A percentile compares a stretch with the other conserved stretches of the same genome.
phyloP scores from a whole-genome alignment of 2,329 filamentous ascomycete species.

The Cryoendolithus antarcticus region DNA sequence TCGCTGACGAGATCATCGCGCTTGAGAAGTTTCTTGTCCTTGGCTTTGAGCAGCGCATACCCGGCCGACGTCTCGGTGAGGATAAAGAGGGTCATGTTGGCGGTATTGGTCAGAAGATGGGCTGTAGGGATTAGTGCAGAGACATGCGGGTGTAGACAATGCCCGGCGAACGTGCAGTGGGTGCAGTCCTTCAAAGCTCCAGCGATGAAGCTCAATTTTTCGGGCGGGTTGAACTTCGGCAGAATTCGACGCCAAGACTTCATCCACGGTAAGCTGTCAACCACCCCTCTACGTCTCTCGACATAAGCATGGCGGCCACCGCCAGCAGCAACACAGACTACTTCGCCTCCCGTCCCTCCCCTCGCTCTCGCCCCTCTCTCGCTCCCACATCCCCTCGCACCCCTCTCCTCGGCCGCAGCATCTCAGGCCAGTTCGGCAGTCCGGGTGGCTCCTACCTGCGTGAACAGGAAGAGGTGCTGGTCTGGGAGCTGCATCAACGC shows the following conservation, averaged over 20 bases:
- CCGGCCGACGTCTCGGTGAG: constrained; percentile 90
- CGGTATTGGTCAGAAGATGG: not conserved
- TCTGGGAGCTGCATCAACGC: constrained; percentile 73
- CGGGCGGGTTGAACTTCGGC: no score
- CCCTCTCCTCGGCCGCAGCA: constrained; percentile 50
- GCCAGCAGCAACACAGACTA: constrained; percentile 1
- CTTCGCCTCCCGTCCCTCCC: constrained; percentile 2
- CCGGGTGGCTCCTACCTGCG: constrained; percentile 36
- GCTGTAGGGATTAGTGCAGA: no score
- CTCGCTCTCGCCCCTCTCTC: constrained; percentile 3
- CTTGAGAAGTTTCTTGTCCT: constrained; percentile 96
- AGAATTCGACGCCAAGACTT: no score
- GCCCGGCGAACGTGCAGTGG: no score
- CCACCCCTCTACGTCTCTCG: no score
- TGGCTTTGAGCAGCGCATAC: constrained; percentile 96
- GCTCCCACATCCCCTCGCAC: constrained; percentile 42
- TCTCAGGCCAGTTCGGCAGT: constrained; percentile 45
- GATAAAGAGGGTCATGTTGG: constrained; percentile 53
- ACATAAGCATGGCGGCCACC: not conserved
- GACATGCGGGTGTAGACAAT: no score
- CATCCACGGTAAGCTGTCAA: no score
- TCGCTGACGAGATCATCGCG: constrained; percentile 66
- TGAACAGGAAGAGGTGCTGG: constrained; percentile 69
- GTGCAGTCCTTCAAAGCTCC: no score
- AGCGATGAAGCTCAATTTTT: no score